Evolutionary conservation across 2,329 filamentous ascomycete species (phyloP).

Genomic region (Akanthomyces uredinophilus): DNA sequence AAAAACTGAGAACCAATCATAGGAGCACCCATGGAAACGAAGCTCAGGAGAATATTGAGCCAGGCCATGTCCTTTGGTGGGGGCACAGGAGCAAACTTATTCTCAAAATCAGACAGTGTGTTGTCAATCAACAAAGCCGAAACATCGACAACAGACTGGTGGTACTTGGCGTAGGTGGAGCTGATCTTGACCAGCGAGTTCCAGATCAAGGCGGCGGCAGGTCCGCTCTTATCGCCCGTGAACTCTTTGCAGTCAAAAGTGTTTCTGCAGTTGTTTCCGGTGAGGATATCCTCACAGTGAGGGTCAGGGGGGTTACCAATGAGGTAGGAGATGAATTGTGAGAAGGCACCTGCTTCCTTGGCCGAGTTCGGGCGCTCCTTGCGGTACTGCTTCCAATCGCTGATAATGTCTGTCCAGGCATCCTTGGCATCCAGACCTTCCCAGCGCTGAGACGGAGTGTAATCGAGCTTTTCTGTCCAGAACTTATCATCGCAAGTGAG

Average conservation of each 20-base stretch:
- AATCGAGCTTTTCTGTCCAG: conserved; percentile 1
- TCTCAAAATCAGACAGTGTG: neutral
- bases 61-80: conserved; percentile 21
- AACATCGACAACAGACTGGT: neutral
- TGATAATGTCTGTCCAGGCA: conserved; percentile 3
- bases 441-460: conserved; percentile 3
- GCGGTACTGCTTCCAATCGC: conserved; percentile 7
- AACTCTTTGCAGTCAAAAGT: neutral
- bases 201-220: conserved; percentile 4
- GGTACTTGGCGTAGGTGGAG: conserved; percentile 2
- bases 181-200: conserved; percentile 6
- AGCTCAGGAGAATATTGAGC: conserved; percentile 25
- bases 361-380: conserved; percentile 1
- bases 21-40: conserved; percentile 24
- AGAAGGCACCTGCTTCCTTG: neutral
- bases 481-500: conserved; percentile 1
- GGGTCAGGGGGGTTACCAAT: neutral
- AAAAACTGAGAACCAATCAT: conserved; percentile 23
- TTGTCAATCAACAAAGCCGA: conserved; percentile 7
- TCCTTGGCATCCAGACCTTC: neutral
- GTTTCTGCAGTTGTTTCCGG: neutral
- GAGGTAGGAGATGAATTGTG: conserved; percentile 5
- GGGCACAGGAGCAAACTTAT: conserved; percentile 25
- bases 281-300: conserved; percentile 1
- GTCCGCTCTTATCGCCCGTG: neutral